Conservation (phyloP, 257 asterid genomes). For the Fraxinus quadrangulata region DNA sequence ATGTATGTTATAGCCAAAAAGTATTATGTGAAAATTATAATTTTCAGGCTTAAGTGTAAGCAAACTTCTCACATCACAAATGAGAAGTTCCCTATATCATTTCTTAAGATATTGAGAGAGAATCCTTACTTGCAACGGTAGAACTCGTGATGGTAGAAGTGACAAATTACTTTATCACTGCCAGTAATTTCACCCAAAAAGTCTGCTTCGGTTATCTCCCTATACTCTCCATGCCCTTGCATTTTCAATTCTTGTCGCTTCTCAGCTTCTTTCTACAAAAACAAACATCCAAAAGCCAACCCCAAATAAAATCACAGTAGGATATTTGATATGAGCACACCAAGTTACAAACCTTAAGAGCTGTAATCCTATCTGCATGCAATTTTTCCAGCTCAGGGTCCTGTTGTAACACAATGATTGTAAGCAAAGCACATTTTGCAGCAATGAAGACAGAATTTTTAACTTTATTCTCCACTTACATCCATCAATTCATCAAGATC, state of each 20-base stretch:
- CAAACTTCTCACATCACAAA: background rate
- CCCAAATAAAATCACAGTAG: constrained; percentile 7
- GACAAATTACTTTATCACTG: constrained; percentile 78
- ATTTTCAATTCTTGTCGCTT: constrained; percentile 72
- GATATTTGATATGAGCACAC: constrained; percentile 7
- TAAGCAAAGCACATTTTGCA: constrained; percentile 1
- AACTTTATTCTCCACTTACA: constrained; percentile 50
- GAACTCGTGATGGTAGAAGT: constrained; percentile 94
- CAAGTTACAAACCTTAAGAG: constrained; percentile 73
- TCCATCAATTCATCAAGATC: constrained; percentile 98
- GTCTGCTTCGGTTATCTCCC: constrained; percentile 91
- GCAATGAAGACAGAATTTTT: constrained; percentile 13
- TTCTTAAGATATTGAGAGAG: background rate
- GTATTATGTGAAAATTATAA: background rate
- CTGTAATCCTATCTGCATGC: constrained; percentile 95
- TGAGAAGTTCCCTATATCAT: background rate
- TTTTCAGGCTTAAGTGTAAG: background rate
- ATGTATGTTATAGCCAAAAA: constrained; percentile 10
- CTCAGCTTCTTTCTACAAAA: constrained; percentile 87
- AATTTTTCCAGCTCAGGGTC: constrained; percentile 97
- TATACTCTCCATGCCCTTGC: constrained; percentile 94
- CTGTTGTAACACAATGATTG: constrained; percentile 39
- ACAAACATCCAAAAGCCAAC: constrained; percentile 13
- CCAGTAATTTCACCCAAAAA: constrained; percentile 93
- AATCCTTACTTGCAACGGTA: constrained; percentile 94